Evolutionary conservation across 2,329 filamentous ascomycete genomes (phyloP).

Genomic region (Lachnellula hyalina): DNA sequence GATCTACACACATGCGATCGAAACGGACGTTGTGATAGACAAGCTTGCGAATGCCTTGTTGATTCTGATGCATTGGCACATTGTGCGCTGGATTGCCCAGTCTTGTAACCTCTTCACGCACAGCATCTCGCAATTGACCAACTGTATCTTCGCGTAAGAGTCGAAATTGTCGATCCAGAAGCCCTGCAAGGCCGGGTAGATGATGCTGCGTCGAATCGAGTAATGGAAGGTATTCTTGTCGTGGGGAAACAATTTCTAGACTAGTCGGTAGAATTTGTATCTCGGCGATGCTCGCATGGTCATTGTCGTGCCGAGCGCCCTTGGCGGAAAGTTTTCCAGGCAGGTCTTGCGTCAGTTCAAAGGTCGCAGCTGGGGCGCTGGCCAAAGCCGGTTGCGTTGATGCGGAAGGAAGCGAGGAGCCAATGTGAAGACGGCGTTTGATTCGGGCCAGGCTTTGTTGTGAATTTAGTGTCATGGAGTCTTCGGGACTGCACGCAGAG

Average conservation of each 20-base stretch:
- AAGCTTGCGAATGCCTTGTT: slow-evolving; percentile 33
- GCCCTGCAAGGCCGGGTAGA: slow-evolving; percentile 39
- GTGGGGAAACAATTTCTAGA: slow-evolving; percentile 40
- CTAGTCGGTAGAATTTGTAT: slow-evolving; percentile 47
- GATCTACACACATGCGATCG: slow-evolving; percentile 16
- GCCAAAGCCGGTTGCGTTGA: slow-evolving; percentile 8
- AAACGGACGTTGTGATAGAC: slow-evolving; percentile 20
- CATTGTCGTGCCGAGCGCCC: slow-evolving; percentile 44
- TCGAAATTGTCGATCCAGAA: slow-evolving; percentile 51
- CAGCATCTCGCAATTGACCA: slow-evolving; percentile 46
- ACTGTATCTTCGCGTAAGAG: slow-evolving; percentile 51
- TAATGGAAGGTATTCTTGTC: slow-evolving; percentile 41
- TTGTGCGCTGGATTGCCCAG: slow-evolving; percentile 32
- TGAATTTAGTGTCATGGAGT: slow-evolving; percentile 14
- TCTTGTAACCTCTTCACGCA: slow-evolving; percentile 35
- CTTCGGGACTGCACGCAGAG: slow-evolving; percentile 21
- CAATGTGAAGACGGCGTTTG: slow-evolving; percentile 23
- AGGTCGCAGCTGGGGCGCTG: slow-evolving; percentile 14
- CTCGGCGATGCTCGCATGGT: slow-evolving; percentile 39
- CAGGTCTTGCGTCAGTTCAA: slow-evolving; percentile 25
- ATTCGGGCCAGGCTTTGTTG: slow-evolving; percentile 23
- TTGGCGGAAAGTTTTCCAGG: slow-evolving; percentile 31
- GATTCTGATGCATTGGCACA: slow-evolving; percentile 33
- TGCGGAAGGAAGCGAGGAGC: slow-evolving; percentile 20
- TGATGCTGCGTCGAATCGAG: slow-evolving; percentile 38